Evolutionary conservation across 1,284 basidiomycete genomes (phyloP).

Genomic region (Cutaneotrichosporon curvatum): DNA sequence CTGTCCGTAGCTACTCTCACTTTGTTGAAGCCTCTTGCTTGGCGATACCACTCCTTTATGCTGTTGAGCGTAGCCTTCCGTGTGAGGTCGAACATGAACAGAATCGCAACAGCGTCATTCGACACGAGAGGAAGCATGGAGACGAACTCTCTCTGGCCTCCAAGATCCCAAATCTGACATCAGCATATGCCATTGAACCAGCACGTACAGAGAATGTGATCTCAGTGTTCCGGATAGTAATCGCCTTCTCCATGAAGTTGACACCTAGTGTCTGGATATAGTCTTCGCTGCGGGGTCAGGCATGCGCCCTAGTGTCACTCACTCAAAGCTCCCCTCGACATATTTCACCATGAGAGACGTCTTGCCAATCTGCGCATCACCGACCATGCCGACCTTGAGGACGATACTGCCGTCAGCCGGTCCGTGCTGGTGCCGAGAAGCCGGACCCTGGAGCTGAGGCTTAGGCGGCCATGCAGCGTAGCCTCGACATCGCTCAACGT

Average conservation of each 20-base stretch:
- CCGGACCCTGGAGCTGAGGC: too few relatives aligned
- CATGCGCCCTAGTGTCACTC: conserved; percentile 14
- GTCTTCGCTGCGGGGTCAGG: conserved; percentile 59
- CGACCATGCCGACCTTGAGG: conserved; percentile 98
- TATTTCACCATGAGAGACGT: conserved; percentile 98
- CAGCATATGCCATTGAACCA: neutral
- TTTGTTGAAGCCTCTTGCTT: conserved; percentile 97
- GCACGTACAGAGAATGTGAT: conserved; percentile 80
- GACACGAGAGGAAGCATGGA: conserved; percentile 98
- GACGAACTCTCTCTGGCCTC: conserved; percentile 95
- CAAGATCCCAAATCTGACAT: conserved; percentile 83
- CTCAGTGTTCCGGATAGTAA: conserved; percentile 91
- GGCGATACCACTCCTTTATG: conserved; percentile 98
- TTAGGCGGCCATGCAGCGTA: too few relatives aligned
- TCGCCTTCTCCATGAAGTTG: conserved; percentile 99
- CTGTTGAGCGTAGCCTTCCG: conserved; percentile 94
- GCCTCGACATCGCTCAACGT: too few relatives aligned
- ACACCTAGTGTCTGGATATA: conserved; percentile 99
- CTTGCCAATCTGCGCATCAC: conserved; percentile 97
- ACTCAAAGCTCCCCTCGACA: conserved; percentile 89
- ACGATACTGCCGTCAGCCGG: conserved; percentile 60
- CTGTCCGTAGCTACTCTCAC: conserved; percentile 47
- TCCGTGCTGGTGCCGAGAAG: too few relatives aligned
- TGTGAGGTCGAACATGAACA: conserved; percentile 99
- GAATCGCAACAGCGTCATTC: conserved; percentile 95